These are phyloP conservation scores for Amaranthus cruentus DNA, from an alignment of 148 eudicot species.

Conservation along the genomic window DNA sequence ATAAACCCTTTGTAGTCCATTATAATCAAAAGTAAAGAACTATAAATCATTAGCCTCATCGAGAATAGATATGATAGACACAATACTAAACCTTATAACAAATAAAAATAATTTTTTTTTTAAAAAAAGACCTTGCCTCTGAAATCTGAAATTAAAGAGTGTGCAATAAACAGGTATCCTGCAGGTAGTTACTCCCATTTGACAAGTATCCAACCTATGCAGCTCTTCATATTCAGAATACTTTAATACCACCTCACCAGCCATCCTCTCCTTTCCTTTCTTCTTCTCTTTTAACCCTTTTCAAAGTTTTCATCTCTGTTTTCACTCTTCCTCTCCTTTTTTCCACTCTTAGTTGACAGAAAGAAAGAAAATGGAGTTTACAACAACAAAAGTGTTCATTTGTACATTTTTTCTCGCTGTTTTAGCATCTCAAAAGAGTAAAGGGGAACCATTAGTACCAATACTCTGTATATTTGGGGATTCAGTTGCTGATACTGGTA, in stretches of 20 bases:
- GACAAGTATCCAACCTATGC: slow-evolving; percentile 10
- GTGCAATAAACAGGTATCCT: background rate
- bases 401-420: background rate
- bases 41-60: background rate
- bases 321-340: background rate
- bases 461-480: slow-evolving; percentile 78
- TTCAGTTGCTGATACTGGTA: slow-evolving; percentile 76
- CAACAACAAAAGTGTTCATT: slow-evolving; percentile 20
- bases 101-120: too few relatives aligned
- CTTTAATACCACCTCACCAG: slow-evolving; percentile 17
- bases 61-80: too few relatives aligned
- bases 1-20: background rate
- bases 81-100: too few relatives aligned
- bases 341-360: background rate
- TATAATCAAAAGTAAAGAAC: background rate
- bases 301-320: background rate
- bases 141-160: slow-evolving; percentile 3
- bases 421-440: background rate
- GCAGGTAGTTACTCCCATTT: slow-evolving; percentile 12
- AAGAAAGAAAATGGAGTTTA: slow-evolving; percentile 31
- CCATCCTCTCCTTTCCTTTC: background rate
- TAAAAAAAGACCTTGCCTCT: background rate
- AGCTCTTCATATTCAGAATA: background rate
- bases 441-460: slow-evolving; percentile 69
- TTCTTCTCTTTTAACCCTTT: background rate